Conservation (phyloP, 352 stramenopile species). For the Thraustochytrium sp. region DNA sequence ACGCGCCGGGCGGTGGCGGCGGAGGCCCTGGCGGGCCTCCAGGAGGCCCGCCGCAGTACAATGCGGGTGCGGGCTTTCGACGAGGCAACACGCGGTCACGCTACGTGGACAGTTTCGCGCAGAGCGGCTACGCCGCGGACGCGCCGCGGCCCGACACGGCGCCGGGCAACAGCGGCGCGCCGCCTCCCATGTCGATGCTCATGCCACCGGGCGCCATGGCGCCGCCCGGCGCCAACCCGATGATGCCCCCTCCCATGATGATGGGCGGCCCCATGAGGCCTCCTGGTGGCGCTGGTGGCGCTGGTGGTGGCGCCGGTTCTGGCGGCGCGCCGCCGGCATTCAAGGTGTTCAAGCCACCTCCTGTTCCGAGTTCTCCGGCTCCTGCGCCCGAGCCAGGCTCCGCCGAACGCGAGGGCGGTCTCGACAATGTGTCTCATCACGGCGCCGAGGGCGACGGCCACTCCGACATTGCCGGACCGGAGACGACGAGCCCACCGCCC, state of each 20-base stretch:
- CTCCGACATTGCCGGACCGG: too few species aligned
- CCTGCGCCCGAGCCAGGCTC: too few species aligned
- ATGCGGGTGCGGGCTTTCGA: not conserved
- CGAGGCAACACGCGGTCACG: not conserved
- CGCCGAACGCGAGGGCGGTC: too few species aligned
- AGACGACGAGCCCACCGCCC: too few species aligned
- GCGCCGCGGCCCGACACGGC: not conserved
- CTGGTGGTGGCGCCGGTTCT: not conserved
- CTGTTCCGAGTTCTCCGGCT: too few species aligned
- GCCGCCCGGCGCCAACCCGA: not conserved
- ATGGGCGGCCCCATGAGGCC: not conserved
- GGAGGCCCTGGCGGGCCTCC: not conserved
- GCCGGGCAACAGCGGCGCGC: not conserved
- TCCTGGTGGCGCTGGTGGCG: not conserved
- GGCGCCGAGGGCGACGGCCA: too few species aligned
- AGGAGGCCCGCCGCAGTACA: not conserved
- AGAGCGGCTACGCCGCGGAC: not conserved
- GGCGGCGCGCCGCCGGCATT: not conserved
- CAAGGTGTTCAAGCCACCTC: not conserved
- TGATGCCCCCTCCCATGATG: not conserved
- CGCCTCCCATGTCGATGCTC: not conserved
- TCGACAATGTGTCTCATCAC: too few species aligned
- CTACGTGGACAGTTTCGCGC: slow-evolving; percentile 19
- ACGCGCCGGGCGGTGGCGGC: not conserved
- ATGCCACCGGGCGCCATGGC: too few species aligned